Percentiles rank a stretch among this genome's conserved stretches.
phyloP scores from a whole-genome alignment of 495 filamentous ascomycete species.

The Podospora comata region DNA sequence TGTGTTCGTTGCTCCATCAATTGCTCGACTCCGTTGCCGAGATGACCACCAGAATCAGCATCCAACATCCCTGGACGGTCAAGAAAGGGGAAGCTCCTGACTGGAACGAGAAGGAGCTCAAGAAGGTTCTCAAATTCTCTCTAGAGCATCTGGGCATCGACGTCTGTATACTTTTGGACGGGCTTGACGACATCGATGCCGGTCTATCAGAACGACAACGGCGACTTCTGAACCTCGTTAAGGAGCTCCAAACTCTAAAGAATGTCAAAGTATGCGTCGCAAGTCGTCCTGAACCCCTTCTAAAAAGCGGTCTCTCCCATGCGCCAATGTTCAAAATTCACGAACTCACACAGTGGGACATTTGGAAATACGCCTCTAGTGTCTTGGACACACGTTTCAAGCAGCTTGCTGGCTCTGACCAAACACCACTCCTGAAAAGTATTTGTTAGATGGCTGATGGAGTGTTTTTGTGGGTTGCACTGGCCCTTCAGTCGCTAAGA shows the following conservation, averaged over 20 bases:
- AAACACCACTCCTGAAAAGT: not conserved
- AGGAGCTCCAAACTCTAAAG: not conserved
- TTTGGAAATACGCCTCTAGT: not conserved
- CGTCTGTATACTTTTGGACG: conserved; percentile 13
- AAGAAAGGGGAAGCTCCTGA: not conserved
- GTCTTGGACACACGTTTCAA: not conserved
- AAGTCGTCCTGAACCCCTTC: not conserved
- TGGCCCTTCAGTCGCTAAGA: not conserved
- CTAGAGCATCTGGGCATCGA: not conserved
- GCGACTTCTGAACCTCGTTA: not conserved
- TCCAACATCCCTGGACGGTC: too few relatives aligned
- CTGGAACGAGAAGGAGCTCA: conserved; percentile 7
- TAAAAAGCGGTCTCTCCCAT: not conserved
- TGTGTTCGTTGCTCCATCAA: conserved; percentile 18
- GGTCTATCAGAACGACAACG: not conserved
- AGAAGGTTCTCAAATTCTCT: not conserved
- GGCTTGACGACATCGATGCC: conserved; percentile 15
- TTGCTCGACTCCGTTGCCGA: not conserved
- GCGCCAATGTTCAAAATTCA: not conserved
- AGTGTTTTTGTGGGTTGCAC: conserved; percentile 3
- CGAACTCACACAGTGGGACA: not conserved
- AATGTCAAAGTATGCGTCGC: not conserved
- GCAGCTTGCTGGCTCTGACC: not conserved
- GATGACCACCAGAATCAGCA: not conserved
- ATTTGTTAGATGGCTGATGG: not conserved